Percentiles rank a stretch among this genome's conserved stretches.
phyloP scores from a whole-genome alignment of 805 yeast species.

The Candida ponderosae region DNA sequence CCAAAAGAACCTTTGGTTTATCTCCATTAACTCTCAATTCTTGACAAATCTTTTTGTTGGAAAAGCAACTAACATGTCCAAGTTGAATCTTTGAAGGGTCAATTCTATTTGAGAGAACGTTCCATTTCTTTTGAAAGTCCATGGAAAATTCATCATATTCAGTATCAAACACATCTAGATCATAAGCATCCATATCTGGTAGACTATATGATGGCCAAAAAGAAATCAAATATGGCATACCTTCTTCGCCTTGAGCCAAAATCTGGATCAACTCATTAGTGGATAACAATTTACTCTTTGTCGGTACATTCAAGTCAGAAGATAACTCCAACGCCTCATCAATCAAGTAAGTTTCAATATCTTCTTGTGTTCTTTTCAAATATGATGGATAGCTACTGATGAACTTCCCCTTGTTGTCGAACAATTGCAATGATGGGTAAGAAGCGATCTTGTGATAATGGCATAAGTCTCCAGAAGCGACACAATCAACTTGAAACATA shows the following conservation, averaged over 20 bases:
- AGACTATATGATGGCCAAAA: conserved; percentile 56
- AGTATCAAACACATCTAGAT: conserved; percentile 27
- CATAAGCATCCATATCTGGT: conserved; percentile 22
- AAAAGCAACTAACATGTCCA: conserved; percentile 55
- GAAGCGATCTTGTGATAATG: conserved; percentile 47
- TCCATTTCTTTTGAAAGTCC: conserved; percentile 51
- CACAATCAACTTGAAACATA: conserved; percentile 79
- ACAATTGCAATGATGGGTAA: conserved; percentile 71
- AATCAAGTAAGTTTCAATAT: conserved; percentile 44
- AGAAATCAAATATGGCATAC: conserved; percentile 47
- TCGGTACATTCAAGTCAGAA: conserved; percentile 28
- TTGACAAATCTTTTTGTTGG: conserved; percentile 42
- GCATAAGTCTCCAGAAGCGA: conserved; percentile 83
- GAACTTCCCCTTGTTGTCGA: conserved; percentile 44
- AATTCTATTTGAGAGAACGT: conserved; percentile 42
- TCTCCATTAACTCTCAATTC: conserved; percentile 36
- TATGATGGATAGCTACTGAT: conserved; percentile 40
- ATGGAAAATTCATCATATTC: conserved; percentile 40
- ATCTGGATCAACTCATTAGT: conserved; percentile 37
- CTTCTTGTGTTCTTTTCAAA: conserved; percentile 37
- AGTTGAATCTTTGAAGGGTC: conserved; percentile 26
- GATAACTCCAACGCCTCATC: conserved; percentile 42
- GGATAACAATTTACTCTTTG: conserved; percentile 31
- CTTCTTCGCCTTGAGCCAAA: conserved; percentile 39
- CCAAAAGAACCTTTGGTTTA: conserved; percentile 37